These are phyloP conservation scores for Solanum verrucosum DNA, from an alignment of 257 asterid species.

Conservation along the genomic window DNA sequence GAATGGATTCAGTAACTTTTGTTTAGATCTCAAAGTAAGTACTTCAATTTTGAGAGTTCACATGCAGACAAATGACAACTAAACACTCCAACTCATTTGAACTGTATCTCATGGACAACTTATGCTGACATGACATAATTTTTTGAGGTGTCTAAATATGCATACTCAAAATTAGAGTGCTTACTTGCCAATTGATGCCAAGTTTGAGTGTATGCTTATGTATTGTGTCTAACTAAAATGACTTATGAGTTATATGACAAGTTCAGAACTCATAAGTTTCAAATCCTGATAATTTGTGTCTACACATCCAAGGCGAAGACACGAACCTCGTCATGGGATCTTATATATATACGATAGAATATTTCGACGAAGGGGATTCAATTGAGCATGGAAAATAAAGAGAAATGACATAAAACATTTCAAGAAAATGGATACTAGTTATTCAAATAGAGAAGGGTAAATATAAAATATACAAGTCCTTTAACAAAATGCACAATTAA, in stretches of 20 bases:
- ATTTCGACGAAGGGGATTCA: neutral
- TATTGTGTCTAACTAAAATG: neutral
- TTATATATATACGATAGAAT: neutral
- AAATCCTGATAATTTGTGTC: neutral
- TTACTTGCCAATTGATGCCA: neutral
- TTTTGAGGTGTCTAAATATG: neutral
- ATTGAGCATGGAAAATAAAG: neutral
- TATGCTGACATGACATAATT: neutral
- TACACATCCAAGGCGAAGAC: neutral
- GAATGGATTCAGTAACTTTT: neutral
- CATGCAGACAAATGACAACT: neutral
- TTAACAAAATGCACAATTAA: neutral
- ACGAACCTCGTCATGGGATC: neutral
- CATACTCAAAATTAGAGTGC: neutral
- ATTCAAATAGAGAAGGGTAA: neutral
- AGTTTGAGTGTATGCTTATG: neutral
- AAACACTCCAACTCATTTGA: neutral
- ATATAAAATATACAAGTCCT: neutral
- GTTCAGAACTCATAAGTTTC: neutral
- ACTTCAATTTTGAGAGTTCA: neutral
- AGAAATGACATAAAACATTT: neutral
- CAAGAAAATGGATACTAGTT: neutral
- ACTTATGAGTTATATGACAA: neutral
- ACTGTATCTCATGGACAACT: neutral
- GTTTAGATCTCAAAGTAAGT: neutral